phyloP scores from a whole-genome alignment of 2,329 filamentous ascomycete species.

The Tolypocladium amazonense region DNA sequence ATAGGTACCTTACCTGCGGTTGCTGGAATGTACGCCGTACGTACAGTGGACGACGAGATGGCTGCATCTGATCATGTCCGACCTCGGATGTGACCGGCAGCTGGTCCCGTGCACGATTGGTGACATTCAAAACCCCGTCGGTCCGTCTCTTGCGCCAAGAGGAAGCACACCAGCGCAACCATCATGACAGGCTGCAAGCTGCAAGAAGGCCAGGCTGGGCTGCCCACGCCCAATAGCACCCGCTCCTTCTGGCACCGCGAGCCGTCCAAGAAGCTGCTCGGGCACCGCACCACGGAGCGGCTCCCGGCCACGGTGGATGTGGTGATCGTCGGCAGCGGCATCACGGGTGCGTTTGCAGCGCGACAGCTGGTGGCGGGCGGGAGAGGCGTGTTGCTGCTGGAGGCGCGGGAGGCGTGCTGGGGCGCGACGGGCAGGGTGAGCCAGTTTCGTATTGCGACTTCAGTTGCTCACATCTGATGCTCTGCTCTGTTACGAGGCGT shows the following conservation, averaged over 20 bases:
- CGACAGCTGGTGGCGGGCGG: conserved; percentile 45
- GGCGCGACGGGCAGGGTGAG: conserved; percentile 72
- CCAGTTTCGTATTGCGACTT: conserved; percentile 6
- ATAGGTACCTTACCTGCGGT: no score
- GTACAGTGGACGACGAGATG: background rate
- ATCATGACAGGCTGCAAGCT: conserved; percentile 20
- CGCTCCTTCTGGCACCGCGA: conserved; percentile 65
- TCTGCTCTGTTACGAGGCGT: background rate
- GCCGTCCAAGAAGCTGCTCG: conserved; percentile 51
- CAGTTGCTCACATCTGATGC: background rate
- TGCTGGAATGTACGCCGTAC: background rate
- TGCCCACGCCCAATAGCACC: conserved; percentile 52
- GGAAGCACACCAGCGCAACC: background rate
- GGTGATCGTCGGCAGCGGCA: conserved; percentile 64
- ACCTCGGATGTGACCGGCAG: background rate
- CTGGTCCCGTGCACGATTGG: background rate
- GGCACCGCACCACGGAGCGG: conserved; percentile 55
- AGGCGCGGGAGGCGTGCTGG: conserved; percentile 71
- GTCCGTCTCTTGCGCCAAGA: background rate
- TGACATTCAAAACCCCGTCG: background rate
- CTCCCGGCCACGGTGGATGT: conserved; percentile 56
- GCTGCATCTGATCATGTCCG: background rate
- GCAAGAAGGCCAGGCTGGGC: conserved; percentile 31
- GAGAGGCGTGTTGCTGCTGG: conserved; percentile 57
- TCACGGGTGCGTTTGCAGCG: conserved; percentile 64